Conservation (phyloP, 148 eudicot species). For the Heliamphora exappendiculata region DNA sequence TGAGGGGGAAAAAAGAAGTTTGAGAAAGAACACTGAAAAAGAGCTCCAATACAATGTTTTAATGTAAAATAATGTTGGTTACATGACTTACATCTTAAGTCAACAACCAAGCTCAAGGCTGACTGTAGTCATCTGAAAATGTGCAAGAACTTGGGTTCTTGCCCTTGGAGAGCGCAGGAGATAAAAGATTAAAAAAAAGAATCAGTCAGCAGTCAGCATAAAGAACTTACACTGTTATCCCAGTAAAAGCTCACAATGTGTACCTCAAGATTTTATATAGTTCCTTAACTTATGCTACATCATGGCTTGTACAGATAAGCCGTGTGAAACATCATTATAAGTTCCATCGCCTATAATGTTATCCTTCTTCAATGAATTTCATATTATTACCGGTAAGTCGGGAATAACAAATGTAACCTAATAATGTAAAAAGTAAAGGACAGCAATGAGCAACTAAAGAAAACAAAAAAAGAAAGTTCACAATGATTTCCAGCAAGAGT, state of each 20-base stretch:
- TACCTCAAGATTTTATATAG: slow-evolving; percentile 57
- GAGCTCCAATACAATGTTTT: slow-evolving; percentile 2
- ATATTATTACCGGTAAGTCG: neutral
- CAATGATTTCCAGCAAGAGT: neutral
- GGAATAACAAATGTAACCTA: neutral
- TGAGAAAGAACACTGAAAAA: neutral
- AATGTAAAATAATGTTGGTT: neutral
- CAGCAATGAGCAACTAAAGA: slow-evolving; percentile 9
- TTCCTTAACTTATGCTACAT: slow-evolving; percentile 37
- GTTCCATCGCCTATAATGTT: neutral
- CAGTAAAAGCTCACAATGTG: slow-evolving; percentile 68
- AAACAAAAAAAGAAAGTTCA: neutral
- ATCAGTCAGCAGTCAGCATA: neutral
- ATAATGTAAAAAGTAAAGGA: neutral
- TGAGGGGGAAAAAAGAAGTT: neutral
- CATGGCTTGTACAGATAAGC: slow-evolving; percentile 40
- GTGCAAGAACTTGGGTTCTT: neutral
- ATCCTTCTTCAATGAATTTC: neutral
- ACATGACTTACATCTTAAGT: too few relatives aligned
- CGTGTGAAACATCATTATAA: neutral
- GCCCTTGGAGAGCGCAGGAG: neutral
- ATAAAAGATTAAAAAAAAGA: slow-evolving; percentile 2
- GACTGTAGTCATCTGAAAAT: too few relatives aligned
- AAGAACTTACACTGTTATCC: slow-evolving; percentile 81
- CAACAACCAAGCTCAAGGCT: too few relatives aligned